Evolutionary conservation across 495 filamentous ascomycete species (phyloP), one percentile per base, ranked within the genome.

Genomic region (Hypoxylon fuscum): DNA sequence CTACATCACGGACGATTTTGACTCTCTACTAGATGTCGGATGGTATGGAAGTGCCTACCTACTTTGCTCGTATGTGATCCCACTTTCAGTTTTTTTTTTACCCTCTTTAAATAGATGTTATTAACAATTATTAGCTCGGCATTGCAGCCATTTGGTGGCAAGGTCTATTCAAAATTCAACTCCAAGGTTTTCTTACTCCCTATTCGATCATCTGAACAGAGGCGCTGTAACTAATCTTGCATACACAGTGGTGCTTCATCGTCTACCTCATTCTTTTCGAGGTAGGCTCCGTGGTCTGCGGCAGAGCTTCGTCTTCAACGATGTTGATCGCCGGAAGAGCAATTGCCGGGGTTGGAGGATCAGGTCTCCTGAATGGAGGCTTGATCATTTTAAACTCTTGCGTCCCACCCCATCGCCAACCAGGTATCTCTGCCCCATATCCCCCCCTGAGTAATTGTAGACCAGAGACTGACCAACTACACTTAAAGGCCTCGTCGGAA

Each of bases 301-400:
- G 76, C 27, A 75, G 69, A 5, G 79, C 82, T 0, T 69, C 69
- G 1, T 77, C 68, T 5, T 81, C 79, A 1, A 62, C 50, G 7
- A 75, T 79, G 41, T 68, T 84, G 17, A 84, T 85, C 27, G 55
- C 79, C 18, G 81, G 82, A 5, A 71, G 82, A 25, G 77, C 76
- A 7, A 59, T 85, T n/a, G 80, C 82, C 5, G 82, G 82, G 22
- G 20, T 79, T 17, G 80, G 75, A 0, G 32, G 62, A 7, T 62
- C 76, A 8, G 74, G 83, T 0, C 54, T 86, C 12, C 59, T 71
- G 41, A 85, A 81, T 55, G 82, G 82, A 8, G 68, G 70, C 7
- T 57, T 35, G 17, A 49, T 37, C 14, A 18, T 49, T 32, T 27
- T 47, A 15, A 49, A 35, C 21, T 49, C 46, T 12, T 17, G 27